Percentiles rank a stretch among this genome's conserved stretches.
These are phyloP conservation scores for Monocercomonoides exilis DNA, from an alignment of 78 protist species.

Conservation along the genomic window DNA sequence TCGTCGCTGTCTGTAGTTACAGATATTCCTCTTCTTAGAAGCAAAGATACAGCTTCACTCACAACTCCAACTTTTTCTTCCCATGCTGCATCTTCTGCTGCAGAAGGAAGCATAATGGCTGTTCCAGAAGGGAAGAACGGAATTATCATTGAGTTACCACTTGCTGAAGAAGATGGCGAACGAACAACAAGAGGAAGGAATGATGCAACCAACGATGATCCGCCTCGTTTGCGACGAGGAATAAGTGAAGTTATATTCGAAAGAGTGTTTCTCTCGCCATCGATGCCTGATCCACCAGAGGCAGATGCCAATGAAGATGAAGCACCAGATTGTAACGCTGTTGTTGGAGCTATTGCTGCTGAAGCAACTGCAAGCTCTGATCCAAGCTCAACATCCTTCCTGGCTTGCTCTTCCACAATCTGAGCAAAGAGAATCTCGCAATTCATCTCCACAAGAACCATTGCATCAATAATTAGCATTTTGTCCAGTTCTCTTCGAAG, in stretches of 20 bases:
- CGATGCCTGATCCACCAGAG: too few species aligned
- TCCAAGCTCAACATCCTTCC: not conserved
- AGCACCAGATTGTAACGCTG: not conserved
- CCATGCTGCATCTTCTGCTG: not conserved
- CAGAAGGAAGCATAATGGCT: not conserved
- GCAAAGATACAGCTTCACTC: not conserved
- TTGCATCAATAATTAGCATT: not conserved
- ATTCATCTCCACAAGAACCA: not conserved
- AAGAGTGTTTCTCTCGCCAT: not conserved
- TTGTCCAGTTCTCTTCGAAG: slow-evolving; percentile 7
- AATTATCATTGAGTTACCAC: too few species aligned
- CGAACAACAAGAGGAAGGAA: not conserved
- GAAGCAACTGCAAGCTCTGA: too few species aligned
- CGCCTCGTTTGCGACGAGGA: not conserved
- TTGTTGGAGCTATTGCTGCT: not conserved
- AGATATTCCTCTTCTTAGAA: not conserved
- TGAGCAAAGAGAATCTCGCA: not conserved
- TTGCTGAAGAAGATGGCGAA: too few species aligned
- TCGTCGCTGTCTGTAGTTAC: slow-evolving; percentile 4
- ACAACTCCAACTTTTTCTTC: not conserved
- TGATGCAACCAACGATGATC: not conserved
- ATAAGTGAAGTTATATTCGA: not conserved
- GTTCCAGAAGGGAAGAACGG: not conserved
- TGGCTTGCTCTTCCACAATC: not conserved
- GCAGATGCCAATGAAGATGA: not conserved